Evolutionary conservation across 495 filamentous ascomycete genomes (phyloP).

Genomic region (Trichoderma orchidacearum): DNA sequence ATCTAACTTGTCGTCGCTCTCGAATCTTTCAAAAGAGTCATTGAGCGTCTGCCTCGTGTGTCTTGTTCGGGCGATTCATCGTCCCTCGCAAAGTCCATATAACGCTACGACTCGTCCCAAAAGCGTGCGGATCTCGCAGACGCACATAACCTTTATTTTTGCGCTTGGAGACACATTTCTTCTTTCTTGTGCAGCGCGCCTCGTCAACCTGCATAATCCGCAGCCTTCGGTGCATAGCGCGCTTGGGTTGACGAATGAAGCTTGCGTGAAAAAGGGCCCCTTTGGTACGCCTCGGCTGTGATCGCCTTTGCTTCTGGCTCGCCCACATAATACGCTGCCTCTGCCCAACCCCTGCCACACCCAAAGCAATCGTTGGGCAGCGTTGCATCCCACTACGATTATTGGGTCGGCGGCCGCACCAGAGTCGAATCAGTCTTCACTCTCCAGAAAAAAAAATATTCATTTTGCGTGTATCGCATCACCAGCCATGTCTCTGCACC

Average conservation of each 20-base stretch:
- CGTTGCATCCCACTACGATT: background rate
- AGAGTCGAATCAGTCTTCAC: background rate
- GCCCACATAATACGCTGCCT: background rate
- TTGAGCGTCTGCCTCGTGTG: too few relatives aligned
- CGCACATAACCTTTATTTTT: conserved; percentile 3
- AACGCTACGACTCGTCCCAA: background rate
- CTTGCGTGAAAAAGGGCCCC: background rate
- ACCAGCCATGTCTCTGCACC: background rate
- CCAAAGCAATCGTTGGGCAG: background rate
- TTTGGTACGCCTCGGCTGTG: background rate
- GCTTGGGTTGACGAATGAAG: background rate
- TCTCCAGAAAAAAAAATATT: background rate
- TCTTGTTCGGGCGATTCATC: too few relatives aligned
- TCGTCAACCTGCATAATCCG: background rate
- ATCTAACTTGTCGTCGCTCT: background rate
- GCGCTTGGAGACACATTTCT: background rate
- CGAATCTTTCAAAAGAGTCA: too few relatives aligned
- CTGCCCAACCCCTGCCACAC: background rate
- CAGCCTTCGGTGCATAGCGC: background rate
- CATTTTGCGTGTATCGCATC: background rate
- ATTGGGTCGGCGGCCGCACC: background rate
- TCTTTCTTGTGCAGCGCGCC: background rate
- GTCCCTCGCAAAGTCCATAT: background rate
- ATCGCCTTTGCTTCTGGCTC: background rate
- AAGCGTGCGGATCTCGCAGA: background rate